A percentile compares a stretch with the other conserved stretches of the same genome.
phyloP scores from a whole-genome alignment of 179 eudicot genomes.

The Beta corolliflora region DNA sequence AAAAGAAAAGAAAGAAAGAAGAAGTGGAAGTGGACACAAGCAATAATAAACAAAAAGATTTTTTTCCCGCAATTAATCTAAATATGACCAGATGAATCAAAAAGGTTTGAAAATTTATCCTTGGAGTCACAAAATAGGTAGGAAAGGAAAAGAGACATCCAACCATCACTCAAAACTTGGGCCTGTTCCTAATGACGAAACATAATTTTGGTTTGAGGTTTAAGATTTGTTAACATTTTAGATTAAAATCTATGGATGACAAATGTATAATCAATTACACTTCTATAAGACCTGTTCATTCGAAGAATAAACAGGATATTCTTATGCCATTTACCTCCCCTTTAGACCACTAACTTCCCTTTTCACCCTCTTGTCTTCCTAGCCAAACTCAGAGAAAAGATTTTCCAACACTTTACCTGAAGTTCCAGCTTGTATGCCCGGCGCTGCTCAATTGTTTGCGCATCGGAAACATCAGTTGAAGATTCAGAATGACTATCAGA shows the following conservation, averaged over 20 bases:
- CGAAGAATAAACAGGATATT: background rate
- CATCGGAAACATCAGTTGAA: conserved; percentile 86
- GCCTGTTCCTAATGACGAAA: too few species aligned
- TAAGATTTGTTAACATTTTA: background rate
- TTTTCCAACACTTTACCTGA: conserved; percentile 56
- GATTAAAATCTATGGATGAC: background rate
- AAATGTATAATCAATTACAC: background rate
- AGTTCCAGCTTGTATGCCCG: conserved; percentile 99
- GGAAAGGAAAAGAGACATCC: background rate
- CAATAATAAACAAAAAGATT: background rate
- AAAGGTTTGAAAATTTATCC: background rate
- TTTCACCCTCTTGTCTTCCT: background rate
- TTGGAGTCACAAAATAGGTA: background rate
- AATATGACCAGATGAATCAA: background rate
- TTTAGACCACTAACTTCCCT: background rate
- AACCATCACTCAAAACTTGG: background rate
- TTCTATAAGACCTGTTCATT: background rate
- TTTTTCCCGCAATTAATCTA: background rate
- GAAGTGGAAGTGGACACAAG: too few species aligned
- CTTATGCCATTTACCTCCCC: too few species aligned
- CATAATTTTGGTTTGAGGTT: background rate
- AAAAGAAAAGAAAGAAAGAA: background rate
- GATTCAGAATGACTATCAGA: conserved; percentile 81
- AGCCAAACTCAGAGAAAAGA: background rate
- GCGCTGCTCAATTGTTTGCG: conserved; percentile 84